Base-by-base conservation (phyloP, 352 stramenopile species). In the Globisporangium nodosum region DNA sequence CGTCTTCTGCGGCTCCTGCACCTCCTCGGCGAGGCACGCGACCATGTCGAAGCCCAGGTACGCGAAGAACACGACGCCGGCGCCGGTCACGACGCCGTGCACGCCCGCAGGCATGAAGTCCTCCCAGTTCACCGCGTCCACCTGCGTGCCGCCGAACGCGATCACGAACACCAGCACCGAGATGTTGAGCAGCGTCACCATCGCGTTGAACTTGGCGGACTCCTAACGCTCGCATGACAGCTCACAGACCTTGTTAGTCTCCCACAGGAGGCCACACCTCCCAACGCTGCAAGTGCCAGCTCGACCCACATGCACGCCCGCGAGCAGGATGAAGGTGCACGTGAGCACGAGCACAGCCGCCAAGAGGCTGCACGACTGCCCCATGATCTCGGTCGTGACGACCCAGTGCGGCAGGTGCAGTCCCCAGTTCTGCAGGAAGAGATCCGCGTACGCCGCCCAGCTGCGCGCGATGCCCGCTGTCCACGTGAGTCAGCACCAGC, bases 31-130 rank as follows among this genome's bases (percentile, higher is more conserved):
- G 27, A 97, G 74, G 66, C 87, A 97, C 6, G 88, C 85, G 27
- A 97, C 90, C 88, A 97, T 97, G 60, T 98, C 92, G 68, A 98
- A 98, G 35, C 90, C 90, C 40, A 97, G 68, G 61, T 96, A 97
- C 20, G 87, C 78, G 50, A 98, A 97, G 67, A 96, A 98, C 21
- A 96, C 89, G 46, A 97, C 88, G 2, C 85, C 85, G 24, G 87
- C 85, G 37, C 82, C 86, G 15, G 81, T 88, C 68, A 98, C 89
- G 33, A 98, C 81, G 12, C 90, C 78, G n/a, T 90, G 78, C 37
- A 92, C 72, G 3, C 92, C 92, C n/a, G 79, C 49, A 12, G 88
- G 88, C 50, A 90, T 81, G 60, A 97, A 97, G 0, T 87, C 81
- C 21, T 85, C 55, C 70, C 91, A 91, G 68, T 97, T 95, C 7